phyloP scores from a whole-genome alignment of 305 asterid genomes.

The Fraxinus dipetala region DNA sequence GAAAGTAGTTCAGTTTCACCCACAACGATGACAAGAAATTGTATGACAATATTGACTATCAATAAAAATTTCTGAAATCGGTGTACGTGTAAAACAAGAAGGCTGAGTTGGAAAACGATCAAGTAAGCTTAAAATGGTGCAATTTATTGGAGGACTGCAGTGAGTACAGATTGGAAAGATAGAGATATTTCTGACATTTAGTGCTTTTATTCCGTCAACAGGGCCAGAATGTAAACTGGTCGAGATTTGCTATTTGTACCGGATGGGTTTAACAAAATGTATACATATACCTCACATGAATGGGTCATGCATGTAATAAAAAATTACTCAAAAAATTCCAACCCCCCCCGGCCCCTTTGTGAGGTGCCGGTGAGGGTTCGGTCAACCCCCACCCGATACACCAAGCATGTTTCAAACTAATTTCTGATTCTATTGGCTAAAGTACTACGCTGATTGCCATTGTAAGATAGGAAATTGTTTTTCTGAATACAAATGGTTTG shows the following conservation, averaged over 20 bases:
- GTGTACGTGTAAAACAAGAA: constrained; percentile 12
- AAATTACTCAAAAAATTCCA: too few relatives aligned
- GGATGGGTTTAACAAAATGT: too few relatives aligned
- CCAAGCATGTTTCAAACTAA: too few relatives aligned
- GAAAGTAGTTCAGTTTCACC: neutral
- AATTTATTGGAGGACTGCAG: constrained; percentile 2
- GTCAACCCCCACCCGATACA: too few relatives aligned
- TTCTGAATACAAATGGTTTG: neutral
- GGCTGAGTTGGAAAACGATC: constrained; percentile 20
- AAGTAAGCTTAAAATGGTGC: constrained; percentile 9
- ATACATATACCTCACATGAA: too few relatives aligned
- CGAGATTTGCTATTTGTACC: too few relatives aligned
- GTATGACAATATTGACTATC: neutral
- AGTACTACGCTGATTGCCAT: neutral
- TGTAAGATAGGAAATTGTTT: neutral
- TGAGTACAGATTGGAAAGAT: constrained; percentile 27
- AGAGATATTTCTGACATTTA: constrained; percentile 22
- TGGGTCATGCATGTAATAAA: too few relatives aligned
- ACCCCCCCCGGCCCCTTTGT: too few relatives aligned
- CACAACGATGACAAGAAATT: neutral
- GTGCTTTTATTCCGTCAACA: constrained; percentile 25
- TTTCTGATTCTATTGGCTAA: neutral
- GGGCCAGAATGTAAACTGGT: neutral
- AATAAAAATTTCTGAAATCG: neutral
- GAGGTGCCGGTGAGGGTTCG: too few relatives aligned